These are phyloP conservation scores for Ampelocalamus luodianensis DNA, from an alignment of 176 grass and related monocot species.

Conservation along the genomic window DNA sequence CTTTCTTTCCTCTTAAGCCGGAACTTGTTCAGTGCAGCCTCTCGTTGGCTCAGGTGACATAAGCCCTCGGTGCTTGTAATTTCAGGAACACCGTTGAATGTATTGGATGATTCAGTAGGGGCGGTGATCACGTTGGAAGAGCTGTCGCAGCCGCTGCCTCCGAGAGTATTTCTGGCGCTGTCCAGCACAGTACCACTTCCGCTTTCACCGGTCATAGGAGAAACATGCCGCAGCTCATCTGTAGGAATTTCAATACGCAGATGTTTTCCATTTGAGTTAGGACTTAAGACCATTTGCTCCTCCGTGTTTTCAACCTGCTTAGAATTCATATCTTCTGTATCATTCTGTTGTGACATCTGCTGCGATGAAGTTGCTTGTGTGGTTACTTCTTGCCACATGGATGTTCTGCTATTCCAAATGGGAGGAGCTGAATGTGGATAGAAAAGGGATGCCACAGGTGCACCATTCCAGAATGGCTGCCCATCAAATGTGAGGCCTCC, in stretches of 20 bases:
- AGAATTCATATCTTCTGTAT: constrained; percentile 29
- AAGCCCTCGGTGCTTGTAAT: constrained; percentile 42
- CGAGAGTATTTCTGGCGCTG: constrained; percentile 42
- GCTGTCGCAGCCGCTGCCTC: constrained; percentile 44
- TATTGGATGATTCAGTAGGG: constrained; percentile 39
- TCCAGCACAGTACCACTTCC: constrained; percentile 44
- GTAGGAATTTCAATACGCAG: constrained; percentile 37
- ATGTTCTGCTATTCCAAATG: constrained; percentile 47
- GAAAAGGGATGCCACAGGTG: constrained; percentile 46
- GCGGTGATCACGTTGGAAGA: constrained; percentile 34
- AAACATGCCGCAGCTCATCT: constrained; percentile 49
- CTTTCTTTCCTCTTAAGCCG: constrained; percentile 94
- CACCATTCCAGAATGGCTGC: constrained; percentile 51
- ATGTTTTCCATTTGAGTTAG: constrained; percentile 38
- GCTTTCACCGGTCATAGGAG: constrained; percentile 57
- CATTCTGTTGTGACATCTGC: constrained; percentile 41
- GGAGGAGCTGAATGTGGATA: constrained; percentile 56
- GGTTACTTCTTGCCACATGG: constrained; percentile 45
- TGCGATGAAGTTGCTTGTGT: constrained; percentile 33
- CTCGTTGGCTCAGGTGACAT: constrained; percentile 61
- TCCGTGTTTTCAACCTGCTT: constrained; percentile 32
- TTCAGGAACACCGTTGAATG: constrained; percentile 30
- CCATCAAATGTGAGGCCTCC: constrained; percentile 66
- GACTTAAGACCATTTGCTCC: constrained; percentile 20
- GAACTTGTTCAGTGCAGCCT: constrained; percentile 93